Percentiles rank a stretch among this genome's conserved stretches.
These are phyloP conservation scores for Galerina marginata DNA, from an alignment of 768 basidiomycete species.

Conservation along the genomic window DNA sequence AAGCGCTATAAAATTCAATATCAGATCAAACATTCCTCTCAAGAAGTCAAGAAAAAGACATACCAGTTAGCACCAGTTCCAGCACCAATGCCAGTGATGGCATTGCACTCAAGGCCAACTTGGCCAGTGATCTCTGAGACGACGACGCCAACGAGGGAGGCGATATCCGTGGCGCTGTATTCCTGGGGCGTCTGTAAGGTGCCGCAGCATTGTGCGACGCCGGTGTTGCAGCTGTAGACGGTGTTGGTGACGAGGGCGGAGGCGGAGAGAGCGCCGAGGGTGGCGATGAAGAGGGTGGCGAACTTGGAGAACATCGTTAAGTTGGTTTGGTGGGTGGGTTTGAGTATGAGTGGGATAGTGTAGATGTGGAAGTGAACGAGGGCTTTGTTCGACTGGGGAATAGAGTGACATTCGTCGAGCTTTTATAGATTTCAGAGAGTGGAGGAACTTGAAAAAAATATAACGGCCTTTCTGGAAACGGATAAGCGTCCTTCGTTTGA, in stretches of 20 bases:
- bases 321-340: not conserved
- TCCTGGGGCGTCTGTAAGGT: not conserved
- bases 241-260: not conserved
- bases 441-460: no score
- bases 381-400: not conserved
- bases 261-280: constrained; percentile 3
- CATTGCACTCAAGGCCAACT: constrained; percentile 17
- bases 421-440: no score
- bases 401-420: not conserved
- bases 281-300: constrained; percentile 7
- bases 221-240: constrained; percentile 21
- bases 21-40: not conserved
- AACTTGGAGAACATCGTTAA: constrained; percentile 11
- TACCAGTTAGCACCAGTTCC: constrained; percentile 19
- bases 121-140: constrained; percentile 4
- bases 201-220: constrained; percentile 19
- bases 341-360: not conserved
- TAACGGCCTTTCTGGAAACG: no score
- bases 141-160: constrained; percentile 5
- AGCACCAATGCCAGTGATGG: constrained; percentile 17
- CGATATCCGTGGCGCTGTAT: constrained; percentile 2
- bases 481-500: no score
- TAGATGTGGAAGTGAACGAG: constrained; percentile 1
- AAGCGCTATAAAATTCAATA: not conserved
- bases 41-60: not conserved